Conservation (phyloP, 257 asterid species). For the Mitragyna speciosa region DNA sequence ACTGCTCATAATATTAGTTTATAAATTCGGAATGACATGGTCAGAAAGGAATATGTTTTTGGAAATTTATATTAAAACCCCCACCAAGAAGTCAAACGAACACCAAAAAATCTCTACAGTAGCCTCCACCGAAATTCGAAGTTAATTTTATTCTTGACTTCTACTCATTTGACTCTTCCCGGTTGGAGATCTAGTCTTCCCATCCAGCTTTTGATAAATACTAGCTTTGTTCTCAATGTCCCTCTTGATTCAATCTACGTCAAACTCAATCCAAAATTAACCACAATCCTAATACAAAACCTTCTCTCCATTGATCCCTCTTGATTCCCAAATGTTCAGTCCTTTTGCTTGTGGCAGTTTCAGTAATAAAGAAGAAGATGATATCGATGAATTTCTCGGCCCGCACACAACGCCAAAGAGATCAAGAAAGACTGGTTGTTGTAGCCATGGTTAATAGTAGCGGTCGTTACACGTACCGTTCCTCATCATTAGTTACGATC, state of each 20-base stretch:
- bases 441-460: background rate
- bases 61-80: background rate
- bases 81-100: background rate
- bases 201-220: background rate
- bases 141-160: slow-evolving; percentile 1
- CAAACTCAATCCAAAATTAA: background rate
- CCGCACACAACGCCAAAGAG: slow-evolving; percentile 59
- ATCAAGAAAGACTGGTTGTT: slow-evolving; percentile 28
- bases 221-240: too few relatives aligned
- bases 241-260: background rate
- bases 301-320: background rate
- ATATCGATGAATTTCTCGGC: slow-evolving; percentile 28
- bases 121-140: background rate
- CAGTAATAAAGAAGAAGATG: slow-evolving; percentile 43
- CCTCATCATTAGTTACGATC: too few relatives aligned
- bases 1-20: background rate
- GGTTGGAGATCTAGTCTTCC: background rate
- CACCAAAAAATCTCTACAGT: background rate
- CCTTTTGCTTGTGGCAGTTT: slow-evolving; percentile 59
- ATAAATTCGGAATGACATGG: background rate
- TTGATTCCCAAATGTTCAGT: slow-evolving; percentile 11
- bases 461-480: too few relatives aligned
- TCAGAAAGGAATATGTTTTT: background rate
- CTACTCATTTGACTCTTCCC: slow-evolving; percentile 14
- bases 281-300: background rate